These are phyloP conservation scores for Capsicum rhomboideum DNA, from an alignment of 257 asterid genomes.

Conservation along the genomic window DNA sequence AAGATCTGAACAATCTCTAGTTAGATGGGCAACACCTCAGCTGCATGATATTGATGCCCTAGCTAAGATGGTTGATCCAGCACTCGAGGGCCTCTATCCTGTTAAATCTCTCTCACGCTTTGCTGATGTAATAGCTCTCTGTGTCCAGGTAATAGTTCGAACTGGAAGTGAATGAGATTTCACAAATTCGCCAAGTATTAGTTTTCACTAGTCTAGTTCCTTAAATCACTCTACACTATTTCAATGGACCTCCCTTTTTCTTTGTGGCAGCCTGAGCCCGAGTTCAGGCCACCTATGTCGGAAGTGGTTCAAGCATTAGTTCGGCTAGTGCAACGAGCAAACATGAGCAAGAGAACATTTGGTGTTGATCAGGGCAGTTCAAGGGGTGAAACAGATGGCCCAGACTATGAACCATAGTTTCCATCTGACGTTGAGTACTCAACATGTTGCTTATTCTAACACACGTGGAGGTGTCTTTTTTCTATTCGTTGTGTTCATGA, in stretches of 20 bases:
- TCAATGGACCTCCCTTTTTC: not conserved
- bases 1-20: conserved; percentile 82
- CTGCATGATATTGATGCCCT: conserved; percentile 95
- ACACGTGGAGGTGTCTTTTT: not conserved
- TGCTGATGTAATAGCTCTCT: conserved; percentile 92
- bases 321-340: conserved; percentile 87
- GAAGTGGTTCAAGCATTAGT: conserved; percentile 95
- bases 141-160: conserved; percentile 66
- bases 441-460: not conserved
- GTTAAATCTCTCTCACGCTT: conserved; percentile 89
- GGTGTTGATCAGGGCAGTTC: conserved; percentile 57
- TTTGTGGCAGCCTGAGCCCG: conserved; percentile 80
- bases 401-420: conserved; percentile 19
- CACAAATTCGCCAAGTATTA: not conserved
- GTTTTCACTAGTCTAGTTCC: not conserved
- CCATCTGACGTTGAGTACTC: not conserved
- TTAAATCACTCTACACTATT: not conserved
- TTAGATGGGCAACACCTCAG: conserved; percentile 97
- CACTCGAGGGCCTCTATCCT: conserved; percentile 85
- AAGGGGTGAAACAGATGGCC: conserved; percentile 38
- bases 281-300: conserved; percentile 96
- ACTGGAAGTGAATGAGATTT: not conserved
- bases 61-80: conserved; percentile 93
- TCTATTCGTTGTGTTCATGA: not conserved
- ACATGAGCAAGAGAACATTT: conserved; percentile 93